These are phyloP conservation scores for Chlamydomonas schloesseri DNA, from an alignment of 139 green algal species.

Conservation along the genomic window DNA sequence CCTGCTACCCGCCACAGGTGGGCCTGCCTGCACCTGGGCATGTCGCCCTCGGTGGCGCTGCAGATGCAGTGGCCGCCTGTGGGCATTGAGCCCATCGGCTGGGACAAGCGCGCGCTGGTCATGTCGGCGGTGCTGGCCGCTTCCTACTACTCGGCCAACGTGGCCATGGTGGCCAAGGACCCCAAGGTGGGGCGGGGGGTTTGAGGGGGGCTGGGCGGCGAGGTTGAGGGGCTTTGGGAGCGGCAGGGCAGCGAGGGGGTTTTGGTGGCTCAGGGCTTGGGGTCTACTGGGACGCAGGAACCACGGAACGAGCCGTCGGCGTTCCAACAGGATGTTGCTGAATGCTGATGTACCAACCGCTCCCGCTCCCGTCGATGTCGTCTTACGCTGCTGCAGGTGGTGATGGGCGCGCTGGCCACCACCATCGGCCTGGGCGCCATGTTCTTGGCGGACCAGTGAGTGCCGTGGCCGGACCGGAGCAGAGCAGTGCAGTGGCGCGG, in stretches of 20 bases:
- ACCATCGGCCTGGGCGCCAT: constrained; percentile 58
- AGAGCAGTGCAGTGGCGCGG: no score
- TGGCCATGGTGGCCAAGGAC: constrained; percentile 65
- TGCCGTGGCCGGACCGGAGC: no score
- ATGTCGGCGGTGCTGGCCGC: constrained; percentile 65
- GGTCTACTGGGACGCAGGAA: no score
- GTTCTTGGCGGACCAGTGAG: constrained; percentile 62
- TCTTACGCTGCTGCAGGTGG: no score
- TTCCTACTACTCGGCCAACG: constrained; percentile 66
- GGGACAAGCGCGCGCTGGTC: constrained; percentile 64
- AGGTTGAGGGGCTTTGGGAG: background rate
- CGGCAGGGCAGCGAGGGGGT: no score
- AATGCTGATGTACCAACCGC: no score
- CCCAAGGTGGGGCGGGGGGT: constrained; percentile 47
- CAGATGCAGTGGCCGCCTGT: constrained; percentile 67
- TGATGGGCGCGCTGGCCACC: constrained; percentile 52
- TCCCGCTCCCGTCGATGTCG: no score
- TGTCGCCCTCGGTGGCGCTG: constrained; percentile 20
- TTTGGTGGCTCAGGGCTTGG: no score
- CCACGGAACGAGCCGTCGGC: no score
- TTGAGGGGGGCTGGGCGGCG: no score
- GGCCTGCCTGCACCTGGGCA: constrained; percentile 61
- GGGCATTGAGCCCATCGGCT: constrained; percentile 64
- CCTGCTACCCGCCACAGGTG: constrained; percentile 1
- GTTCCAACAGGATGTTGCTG: no score